phyloP scores from a whole-genome alignment of 306 rosid genomes.

The Geum urbanum region DNA sequence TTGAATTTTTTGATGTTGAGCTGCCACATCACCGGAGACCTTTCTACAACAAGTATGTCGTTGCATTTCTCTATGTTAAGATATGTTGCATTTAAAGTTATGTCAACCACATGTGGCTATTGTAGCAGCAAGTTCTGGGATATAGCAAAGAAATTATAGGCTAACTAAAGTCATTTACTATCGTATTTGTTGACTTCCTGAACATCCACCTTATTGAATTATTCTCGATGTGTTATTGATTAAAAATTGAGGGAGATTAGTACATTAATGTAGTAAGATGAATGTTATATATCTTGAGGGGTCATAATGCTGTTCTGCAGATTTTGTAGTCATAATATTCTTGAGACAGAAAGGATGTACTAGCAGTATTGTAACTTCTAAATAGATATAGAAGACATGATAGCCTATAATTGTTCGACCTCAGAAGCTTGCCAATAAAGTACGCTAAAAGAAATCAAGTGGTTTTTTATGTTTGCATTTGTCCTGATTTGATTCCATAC shows the following conservation, averaged over 20 bases:
- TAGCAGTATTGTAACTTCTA: neutral
- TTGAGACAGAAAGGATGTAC: neutral
- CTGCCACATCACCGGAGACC: slow-evolving; percentile 18
- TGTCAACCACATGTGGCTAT: neutral
- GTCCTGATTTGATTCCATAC: neutral
- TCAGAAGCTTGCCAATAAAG: slow-evolving; percentile 4
- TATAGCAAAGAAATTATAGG: neutral
- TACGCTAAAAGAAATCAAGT: neutral
- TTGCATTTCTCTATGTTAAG: neutral
- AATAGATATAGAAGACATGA: neutral
- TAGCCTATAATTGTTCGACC: neutral
- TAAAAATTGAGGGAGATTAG: neutral
- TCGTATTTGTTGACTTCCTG: slow-evolving; percentile 2
- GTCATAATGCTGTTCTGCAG: neutral
- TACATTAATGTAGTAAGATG: neutral
- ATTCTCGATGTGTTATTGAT: neutral
- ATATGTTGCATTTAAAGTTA: neutral
- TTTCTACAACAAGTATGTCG: slow-evolving; percentile 14
- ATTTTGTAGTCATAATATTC: neutral
- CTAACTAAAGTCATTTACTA: neutral
- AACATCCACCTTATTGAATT: neutral
- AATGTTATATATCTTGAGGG: neutral
- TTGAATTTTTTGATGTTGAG: slow-evolving; percentile 27
- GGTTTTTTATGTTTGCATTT: neutral
- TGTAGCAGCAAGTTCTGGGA: neutral